These are phyloP conservation scores for Apophysomyces elegans DNA, from an alignment of 371 early-diverging fungal genomes.

Conservation along the genomic window DNA sequence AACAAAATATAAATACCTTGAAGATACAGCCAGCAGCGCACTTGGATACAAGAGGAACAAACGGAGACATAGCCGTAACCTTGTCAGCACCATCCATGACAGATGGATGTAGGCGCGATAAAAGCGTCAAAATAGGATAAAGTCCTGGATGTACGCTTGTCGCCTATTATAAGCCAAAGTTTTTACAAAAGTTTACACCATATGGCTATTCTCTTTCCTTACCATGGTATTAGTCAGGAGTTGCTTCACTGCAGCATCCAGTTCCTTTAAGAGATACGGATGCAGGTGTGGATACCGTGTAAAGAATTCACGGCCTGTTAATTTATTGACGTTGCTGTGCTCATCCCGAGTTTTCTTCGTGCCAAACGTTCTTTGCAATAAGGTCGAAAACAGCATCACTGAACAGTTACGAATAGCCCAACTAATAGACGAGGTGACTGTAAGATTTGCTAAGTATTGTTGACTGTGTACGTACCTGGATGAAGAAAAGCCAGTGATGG, in stretches of 20 bases:
- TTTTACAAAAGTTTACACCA: background rate
- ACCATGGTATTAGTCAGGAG: slow-evolving; percentile 42
- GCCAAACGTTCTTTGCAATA: slow-evolving; percentile 86
- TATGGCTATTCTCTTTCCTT: slow-evolving; percentile 6
- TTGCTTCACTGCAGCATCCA: slow-evolving; percentile 70
- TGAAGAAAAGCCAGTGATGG: slow-evolving; percentile 85
- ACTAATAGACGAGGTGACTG: slow-evolving; percentile 30
- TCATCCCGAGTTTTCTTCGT: slow-evolving; percentile 77
- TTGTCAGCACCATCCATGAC: slow-evolving; percentile 53
- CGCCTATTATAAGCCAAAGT: slow-evolving; percentile 15
- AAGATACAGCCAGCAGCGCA: slow-evolving; percentile 78
- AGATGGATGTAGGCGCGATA: slow-evolving; percentile 82
- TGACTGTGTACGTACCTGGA: slow-evolving; percentile 37
- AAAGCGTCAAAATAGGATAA: slow-evolving; percentile 76
- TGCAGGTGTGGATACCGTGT: slow-evolving; percentile 82
- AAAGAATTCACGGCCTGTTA: slow-evolving; percentile 91
- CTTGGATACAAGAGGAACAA: slow-evolving; percentile 72
- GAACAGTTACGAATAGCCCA: slow-evolving; percentile 95
- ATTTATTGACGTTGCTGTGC: slow-evolving; percentile 72
- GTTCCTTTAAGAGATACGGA: slow-evolving; percentile 73
- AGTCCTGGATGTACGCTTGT: slow-evolving; percentile 75
- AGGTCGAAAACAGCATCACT: slow-evolving; percentile 90
- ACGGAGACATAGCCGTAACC: slow-evolving; percentile 59
- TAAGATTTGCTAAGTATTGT: background rate
- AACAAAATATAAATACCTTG: slow-evolving; percentile 42